Evolutionary conservation across 108 stramenopile species (phyloP).

Genomic region (Skeletonema menzelii): DNA sequence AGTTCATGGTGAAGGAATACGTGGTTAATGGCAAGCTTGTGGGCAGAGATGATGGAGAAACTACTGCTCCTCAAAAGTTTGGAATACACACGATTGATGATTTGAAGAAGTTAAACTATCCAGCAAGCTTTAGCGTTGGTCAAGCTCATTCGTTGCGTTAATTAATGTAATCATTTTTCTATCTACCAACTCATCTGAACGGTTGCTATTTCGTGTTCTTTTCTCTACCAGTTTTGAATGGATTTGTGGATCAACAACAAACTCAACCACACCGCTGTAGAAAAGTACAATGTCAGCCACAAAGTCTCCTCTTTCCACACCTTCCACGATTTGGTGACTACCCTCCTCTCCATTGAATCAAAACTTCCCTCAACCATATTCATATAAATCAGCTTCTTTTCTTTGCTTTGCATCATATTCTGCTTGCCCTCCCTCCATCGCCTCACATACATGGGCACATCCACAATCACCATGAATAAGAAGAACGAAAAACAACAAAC

Average conservation of each 20-base stretch:
- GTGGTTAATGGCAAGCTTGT: conserved; percentile 31
- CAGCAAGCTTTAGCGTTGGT: too few relatives aligned
- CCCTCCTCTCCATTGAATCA: conserved; percentile 28
- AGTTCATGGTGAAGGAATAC: conserved; percentile 51
- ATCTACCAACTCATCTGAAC: too few relatives aligned
- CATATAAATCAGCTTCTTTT: not conserved
- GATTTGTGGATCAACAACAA: conserved; percentile 37
- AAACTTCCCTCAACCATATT: conserved; percentile 27
- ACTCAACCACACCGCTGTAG: conserved; percentile 45
- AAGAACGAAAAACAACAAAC: conserved; percentile 14
- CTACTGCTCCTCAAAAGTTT: conserved; percentile 40
- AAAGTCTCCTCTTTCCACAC: conserved; percentile 45
- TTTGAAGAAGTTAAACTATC: conserved; percentile 19
- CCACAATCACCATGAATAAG: conserved; percentile 36
- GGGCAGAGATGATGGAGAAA: conserved; percentile 34
- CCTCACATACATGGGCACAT: conserved; percentile 48
- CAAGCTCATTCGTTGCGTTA: too few relatives aligned
- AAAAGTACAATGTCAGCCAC: conserved; percentile 46
- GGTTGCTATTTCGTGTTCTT: too few relatives aligned
- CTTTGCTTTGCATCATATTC: not conserved
- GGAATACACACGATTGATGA: conserved; percentile 40
- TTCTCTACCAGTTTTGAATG: conserved; percentile 4
- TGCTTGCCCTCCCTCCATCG: conserved; percentile 29
- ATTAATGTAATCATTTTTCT: too few relatives aligned
- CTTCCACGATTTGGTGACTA: conserved; percentile 42